phyloP scores from a whole-genome alignment of 495 filamentous ascomycete species.

The Hypoxylon rickii region DNA sequence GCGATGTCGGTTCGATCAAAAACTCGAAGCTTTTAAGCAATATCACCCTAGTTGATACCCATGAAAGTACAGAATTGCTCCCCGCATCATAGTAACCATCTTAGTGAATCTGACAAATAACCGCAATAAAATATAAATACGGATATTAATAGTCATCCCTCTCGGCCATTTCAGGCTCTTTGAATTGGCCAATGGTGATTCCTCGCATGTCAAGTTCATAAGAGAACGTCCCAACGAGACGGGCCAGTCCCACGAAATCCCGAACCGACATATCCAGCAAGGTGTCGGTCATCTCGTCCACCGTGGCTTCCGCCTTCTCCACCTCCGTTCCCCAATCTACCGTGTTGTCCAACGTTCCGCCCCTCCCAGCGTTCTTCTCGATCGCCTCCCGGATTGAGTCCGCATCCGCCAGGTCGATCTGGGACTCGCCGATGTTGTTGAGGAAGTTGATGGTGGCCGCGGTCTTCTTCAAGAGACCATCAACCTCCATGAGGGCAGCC shows the following conservation, averaged over 20 bases:
- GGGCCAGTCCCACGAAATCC: neutral
- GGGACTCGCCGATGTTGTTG: neutral
- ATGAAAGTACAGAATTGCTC: too few species aligned
- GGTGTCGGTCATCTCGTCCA: neutral
- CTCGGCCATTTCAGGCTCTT: too few species aligned
- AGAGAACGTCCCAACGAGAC: neutral
- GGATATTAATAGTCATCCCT: too few species aligned
- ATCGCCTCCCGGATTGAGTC: neutral
- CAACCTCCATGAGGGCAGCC: neutral
- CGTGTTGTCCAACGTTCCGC: neutral
- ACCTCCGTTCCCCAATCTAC: neutral
- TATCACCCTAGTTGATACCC: constrained; percentile 2
- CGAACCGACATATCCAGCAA: constrained; percentile 7
- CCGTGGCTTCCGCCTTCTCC: neutral
- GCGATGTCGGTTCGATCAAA: too few species aligned
- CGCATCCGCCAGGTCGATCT: constrained; percentile 1
- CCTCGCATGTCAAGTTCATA: neutral
- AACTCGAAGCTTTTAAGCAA: neutral
- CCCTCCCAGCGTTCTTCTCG: neutral
- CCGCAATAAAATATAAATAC: too few species aligned
- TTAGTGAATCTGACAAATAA: too few species aligned
- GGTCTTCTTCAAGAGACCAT: neutral
- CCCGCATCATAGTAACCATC: too few species aligned
- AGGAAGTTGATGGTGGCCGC: constrained; percentile 5
- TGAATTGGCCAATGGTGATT: too few species aligned